These are phyloP conservation scores for Lactarius akahatsu DNA, from an alignment of 768 basidiomycete species.

Conservation along the genomic window DNA sequence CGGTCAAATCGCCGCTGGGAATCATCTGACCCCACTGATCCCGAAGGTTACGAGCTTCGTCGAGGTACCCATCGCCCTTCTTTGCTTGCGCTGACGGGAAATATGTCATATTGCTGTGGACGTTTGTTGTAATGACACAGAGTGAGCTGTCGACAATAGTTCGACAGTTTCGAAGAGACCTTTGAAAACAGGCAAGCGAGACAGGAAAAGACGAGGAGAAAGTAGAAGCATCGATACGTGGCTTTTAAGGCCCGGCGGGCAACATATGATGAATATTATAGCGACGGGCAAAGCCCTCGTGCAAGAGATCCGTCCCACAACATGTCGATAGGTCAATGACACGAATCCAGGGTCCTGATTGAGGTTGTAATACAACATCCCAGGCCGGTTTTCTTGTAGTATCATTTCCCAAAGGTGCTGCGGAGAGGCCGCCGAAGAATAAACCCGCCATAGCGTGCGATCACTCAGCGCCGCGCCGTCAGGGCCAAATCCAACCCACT, in stretches of 20 bases:
- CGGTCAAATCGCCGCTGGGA: constrained; percentile 8
- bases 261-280: background rate
- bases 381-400: background rate
- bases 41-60: constrained; percentile 18
- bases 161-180: background rate
- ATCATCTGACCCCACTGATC: constrained; percentile 16
- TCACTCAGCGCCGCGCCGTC: background rate
- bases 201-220: background rate
- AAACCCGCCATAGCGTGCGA: background rate
- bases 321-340: background rate
- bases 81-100: constrained; percentile 11
- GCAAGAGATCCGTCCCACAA: background rate
- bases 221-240: background rate
- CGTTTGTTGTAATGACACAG: background rate
- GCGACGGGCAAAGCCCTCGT: background rate
- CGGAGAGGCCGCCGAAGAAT: background rate
- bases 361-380: background rate
- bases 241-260: background rate
- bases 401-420: background rate
- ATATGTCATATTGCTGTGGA: constrained; percentile 2
- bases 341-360: background rate
- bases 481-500: background rate
- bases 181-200: background rate
- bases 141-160: background rate
- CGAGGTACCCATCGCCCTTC: constrained; percentile 21